A percentile compares a stretch with the other conserved stretches of the same genome.
phyloP scores from a whole-genome alignment of 2,329 filamentous ascomycete species.

The Aureobasidium sp. region DNA sequence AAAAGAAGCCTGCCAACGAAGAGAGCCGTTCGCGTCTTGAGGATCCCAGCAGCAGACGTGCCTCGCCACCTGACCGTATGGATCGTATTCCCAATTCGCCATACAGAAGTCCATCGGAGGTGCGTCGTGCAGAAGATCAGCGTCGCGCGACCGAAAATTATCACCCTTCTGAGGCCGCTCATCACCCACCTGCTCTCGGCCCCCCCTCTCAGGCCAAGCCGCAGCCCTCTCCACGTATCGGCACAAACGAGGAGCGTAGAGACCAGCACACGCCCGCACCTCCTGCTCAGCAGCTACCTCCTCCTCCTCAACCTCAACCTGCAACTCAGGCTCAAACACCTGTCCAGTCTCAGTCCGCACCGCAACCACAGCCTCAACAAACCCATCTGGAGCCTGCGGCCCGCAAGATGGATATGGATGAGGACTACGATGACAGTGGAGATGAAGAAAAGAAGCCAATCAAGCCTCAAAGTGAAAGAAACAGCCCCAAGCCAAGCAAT shows the following conservation, averaged over 20 bases:
- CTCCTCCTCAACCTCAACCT: slow-evolving; percentile 41
- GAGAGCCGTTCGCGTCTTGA: slow-evolving; percentile 82
- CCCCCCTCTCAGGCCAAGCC: slow-evolving; percentile 38
- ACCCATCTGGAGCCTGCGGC: slow-evolving; percentile 71
- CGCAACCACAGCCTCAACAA: slow-evolving; percentile 12
- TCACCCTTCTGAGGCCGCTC: slow-evolving; percentile 86
- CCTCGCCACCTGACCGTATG: slow-evolving; percentile 35
- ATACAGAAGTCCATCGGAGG: slow-evolving; percentile 69
- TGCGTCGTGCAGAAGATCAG: slow-evolving; percentile 54
- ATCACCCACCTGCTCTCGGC: slow-evolving; percentile 63
- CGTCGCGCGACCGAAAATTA: slow-evolving; percentile 72
- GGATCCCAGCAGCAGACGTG: slow-evolving; percentile 69
- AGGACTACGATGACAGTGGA: slow-evolving; percentile 92
- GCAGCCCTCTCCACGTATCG: slow-evolving; percentile 50
- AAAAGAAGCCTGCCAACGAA: slow-evolving; percentile 83
- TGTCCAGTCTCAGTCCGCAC: slow-evolving; percentile 32
- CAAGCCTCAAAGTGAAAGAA: slow-evolving; percentile 40
- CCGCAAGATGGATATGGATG: slow-evolving; percentile 92
- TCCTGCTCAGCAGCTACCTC: slow-evolving; percentile 44
- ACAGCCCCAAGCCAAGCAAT: slow-evolving; percentile 32
- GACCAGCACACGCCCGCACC: slow-evolving; percentile 31
- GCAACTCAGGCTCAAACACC: slow-evolving; percentile 38
- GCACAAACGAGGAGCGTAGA: slow-evolving; percentile 40
- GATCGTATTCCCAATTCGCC: slow-evolving; percentile 53
- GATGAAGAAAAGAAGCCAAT: slow-evolving; percentile 64